These are phyloP conservation scores for Pestalotiopsis sp. DNA, from an alignment of 2,329 filamentous ascomycete species.

Conservation along the genomic window DNA sequence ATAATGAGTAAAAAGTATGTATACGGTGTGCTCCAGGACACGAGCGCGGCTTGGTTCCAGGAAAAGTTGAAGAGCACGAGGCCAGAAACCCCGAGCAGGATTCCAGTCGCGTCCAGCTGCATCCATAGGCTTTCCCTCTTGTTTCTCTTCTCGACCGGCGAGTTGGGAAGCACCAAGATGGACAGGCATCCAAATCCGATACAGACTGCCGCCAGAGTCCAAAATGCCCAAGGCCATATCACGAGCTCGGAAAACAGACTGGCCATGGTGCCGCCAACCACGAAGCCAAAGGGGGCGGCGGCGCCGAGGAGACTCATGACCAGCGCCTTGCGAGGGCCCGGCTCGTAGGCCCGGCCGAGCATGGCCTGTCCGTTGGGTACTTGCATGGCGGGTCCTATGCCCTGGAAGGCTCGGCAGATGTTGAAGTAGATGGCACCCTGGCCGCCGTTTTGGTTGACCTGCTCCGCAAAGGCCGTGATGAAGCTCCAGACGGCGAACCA, in stretches of 20 bases:
- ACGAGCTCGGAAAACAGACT: constrained; percentile 27
- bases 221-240: constrained; percentile 35
- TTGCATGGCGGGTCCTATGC: constrained; percentile 54
- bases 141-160: constrained; percentile 18
- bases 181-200: constrained; percentile 26
- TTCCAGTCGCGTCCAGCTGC: constrained; percentile 32
- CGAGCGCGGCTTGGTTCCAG: constrained; percentile 60
- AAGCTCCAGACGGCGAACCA: constrained; percentile 54
- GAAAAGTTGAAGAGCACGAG: constrained; percentile 61
- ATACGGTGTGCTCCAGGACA: constrained; percentile 56
- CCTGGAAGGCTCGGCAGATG: constrained; percentile 46
- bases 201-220: constrained; percentile 28
- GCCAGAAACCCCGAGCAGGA: constrained; percentile 48
- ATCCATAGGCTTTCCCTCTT: constrained; percentile 24
- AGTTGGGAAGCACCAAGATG: constrained; percentile 28
- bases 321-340: constrained; percentile 36
- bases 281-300: constrained; percentile 34
- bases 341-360: constrained; percentile 49
- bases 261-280: constrained; percentile 31
- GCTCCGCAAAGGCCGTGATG: constrained; percentile 41
- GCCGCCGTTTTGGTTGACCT: constrained; percentile 34
- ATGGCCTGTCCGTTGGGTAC: constrained; percentile 59
- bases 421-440: constrained; percentile 42
- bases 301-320: constrained; percentile 35
- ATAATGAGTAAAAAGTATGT: constrained; percentile 53